phyloP scores from a whole-genome alignment of 148 eudicot genomes.

The Tetragonia tetragonoides region DNA sequence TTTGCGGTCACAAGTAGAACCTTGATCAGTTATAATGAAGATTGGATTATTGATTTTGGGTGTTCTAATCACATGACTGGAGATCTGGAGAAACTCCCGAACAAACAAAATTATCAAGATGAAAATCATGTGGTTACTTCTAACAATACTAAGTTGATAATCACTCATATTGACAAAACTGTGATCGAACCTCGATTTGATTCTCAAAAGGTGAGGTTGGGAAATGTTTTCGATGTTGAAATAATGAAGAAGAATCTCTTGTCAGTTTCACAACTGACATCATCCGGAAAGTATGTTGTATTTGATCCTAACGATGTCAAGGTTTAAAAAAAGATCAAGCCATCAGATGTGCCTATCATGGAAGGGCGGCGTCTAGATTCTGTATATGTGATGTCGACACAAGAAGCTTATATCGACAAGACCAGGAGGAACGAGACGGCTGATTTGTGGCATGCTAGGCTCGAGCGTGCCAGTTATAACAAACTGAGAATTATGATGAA shows the following conservation, averaged over 20 bases:
- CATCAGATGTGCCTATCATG: background rate
- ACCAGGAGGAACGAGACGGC: conserved; percentile 10
- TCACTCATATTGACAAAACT: background rate
- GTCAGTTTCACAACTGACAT: conserved; percentile 12
- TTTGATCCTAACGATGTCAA: conserved; percentile 9
- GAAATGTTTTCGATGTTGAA: background rate
- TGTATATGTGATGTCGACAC: conserved; percentile 16
- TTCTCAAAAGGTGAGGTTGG: conserved; percentile 4
- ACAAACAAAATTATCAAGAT: background rate
- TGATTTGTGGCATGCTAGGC: conserved; percentile 6
- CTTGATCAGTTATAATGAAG: background rate
- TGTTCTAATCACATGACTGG: conserved; percentile 21
- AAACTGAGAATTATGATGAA: conserved; percentile 13
- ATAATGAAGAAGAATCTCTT: background rate
- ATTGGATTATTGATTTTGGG: background rate
- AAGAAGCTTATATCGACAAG: conserved; percentile 11
- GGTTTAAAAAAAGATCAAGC: background rate
- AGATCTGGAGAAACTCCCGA: background rate
- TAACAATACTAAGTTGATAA: background rate
- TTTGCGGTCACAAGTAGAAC: too few relatives aligned
- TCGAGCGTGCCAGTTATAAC: conserved; percentile 12
- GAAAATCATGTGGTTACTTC: background rate
- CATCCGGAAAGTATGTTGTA: conserved; percentile 6
- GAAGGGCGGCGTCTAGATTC: conserved; percentile 10
- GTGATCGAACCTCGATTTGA: background rate